A percentile compares a stretch with the other conserved stretches of the same genome.
Evolutionary conservation across 2,329 filamentous ascomycete genomes (phyloP).

Genomic region (Fusarium sulawesiense): DNA sequence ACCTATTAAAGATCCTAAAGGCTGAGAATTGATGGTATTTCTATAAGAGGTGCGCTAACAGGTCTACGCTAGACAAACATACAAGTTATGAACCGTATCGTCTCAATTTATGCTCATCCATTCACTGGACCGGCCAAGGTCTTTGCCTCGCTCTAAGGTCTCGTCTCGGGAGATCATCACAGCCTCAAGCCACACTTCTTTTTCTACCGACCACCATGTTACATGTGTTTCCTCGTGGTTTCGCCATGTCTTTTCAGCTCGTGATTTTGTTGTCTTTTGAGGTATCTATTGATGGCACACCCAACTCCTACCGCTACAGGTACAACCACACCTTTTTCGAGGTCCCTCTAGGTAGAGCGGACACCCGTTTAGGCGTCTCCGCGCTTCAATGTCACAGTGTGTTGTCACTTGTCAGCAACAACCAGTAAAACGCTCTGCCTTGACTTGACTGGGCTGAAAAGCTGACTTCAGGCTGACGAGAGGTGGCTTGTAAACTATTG

Average conservation of each 20-base stretch:
- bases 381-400: slow-evolving; percentile 29
- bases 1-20: too few relatives aligned
- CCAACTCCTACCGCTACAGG: slow-evolving; percentile 10
- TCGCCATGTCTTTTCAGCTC: slow-evolving; percentile 23
- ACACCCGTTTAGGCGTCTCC: neutral
- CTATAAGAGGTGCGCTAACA: too few relatives aligned
- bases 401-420: neutral
- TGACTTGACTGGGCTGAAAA: slow-evolving; percentile 21
- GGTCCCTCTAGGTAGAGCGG: neutral
- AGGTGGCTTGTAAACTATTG: slow-evolving; percentile 21
- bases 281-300: neutral
- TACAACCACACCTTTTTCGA: slow-evolving; percentile 34
- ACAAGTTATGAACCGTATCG: too few relatives aligned
- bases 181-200: slow-evolving; percentile 27
- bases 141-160: neutral
- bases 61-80: too few relatives aligned
- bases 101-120: slow-evolving; percentile 13
- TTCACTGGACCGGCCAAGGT: slow-evolving; percentile 13
- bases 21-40: too few relatives aligned
- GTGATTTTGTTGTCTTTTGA: slow-evolving; percentile 21
- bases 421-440: slow-evolving; percentile 26
- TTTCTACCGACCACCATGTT: slow-evolving; percentile 9
- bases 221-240: slow-evolving; percentile 14
- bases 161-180: slow-evolving; percentile 32
- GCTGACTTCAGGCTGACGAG: slow-evolving; percentile 41